phyloP scores from a whole-genome alignment of 768 basidiomycete genomes.

The Lactarius sp. region DNA sequence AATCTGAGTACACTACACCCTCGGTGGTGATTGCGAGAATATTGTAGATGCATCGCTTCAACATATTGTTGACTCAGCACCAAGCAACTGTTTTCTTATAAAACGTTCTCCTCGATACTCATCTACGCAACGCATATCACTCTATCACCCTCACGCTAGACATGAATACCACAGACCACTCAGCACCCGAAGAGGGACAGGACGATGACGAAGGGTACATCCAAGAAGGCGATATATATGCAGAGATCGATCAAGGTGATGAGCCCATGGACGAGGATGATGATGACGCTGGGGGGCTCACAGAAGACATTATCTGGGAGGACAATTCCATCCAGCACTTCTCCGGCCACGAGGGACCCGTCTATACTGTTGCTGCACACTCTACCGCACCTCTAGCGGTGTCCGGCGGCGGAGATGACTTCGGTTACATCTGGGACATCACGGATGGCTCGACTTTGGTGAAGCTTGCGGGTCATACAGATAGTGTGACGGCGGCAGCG shows the following conservation, averaged over 20 bases:
- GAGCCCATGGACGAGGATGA: slow-evolving; percentile 66
- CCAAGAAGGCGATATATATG: slow-evolving; percentile 56
- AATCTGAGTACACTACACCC: not conserved
- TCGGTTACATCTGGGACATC: slow-evolving; percentile 91
- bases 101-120: not conserved
- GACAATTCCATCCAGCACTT: slow-evolving; percentile 71
- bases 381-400: slow-evolving; percentile 78
- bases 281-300: slow-evolving; percentile 30
- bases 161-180: slow-evolving; percentile 14
- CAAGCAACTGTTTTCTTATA: slow-evolving; percentile 3
- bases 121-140: not conserved
- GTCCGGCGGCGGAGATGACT: slow-evolving; percentile 93
- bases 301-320: slow-evolving; percentile 35
- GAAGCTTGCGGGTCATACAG: slow-evolving; percentile 87
- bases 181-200: slow-evolving; percentile 1
- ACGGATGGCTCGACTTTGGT: slow-evolving; percentile 75
- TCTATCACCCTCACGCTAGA: not conserved
- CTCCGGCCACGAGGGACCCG: slow-evolving; percentile 62
- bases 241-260: slow-evolving; percentile 66
- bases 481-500: slow-evolving; percentile 74
- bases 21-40: not conserved
- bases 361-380: slow-evolving; percentile 82
- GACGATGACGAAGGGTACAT: slow-evolving; percentile 41
- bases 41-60: not conserved
- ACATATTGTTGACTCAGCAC: slow-evolving; percentile 14